Percentiles rank a stretch among this genome's conserved stretches.
Conservation (phyloP, 2,329 filamentous ascomycete genomes). For the Aureobasidium namibiae region DNA sequence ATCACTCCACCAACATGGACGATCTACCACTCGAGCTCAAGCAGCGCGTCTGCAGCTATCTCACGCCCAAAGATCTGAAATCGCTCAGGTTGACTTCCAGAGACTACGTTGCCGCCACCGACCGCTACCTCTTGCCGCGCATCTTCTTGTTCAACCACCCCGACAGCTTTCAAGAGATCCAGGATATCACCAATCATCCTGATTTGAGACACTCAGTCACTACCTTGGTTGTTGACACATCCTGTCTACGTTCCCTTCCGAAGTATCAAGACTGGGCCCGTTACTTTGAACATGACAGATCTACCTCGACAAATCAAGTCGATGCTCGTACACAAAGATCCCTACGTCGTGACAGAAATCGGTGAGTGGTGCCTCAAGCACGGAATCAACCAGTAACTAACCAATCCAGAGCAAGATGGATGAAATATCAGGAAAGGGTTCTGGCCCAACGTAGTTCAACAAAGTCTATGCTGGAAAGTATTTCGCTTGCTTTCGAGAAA, state of each 20-base stretch:
- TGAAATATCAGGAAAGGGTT: neutral
- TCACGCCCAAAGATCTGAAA: neutral
- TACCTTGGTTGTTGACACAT: neutral
- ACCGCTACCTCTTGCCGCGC: neutral
- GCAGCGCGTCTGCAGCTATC: neutral
- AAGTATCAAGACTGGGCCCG: neutral
- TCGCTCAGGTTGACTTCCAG: neutral
- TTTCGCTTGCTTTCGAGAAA: neutral
- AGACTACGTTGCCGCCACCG: neutral
- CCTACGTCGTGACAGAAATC: neutral
- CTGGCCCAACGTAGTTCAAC: neutral
- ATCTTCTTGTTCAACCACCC: neutral
- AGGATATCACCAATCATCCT: neutral
- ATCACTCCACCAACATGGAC: neutral
- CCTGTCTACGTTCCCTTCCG: neutral
- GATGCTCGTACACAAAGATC: neutral
- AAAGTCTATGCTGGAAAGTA: neutral
- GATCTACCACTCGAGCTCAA: neutral
- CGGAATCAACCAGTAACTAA: neutral
- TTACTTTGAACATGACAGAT: neutral
- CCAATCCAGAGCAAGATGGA: neutral
- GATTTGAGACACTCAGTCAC: neutral
- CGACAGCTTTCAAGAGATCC: neutral
- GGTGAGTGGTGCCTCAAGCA: neutral
- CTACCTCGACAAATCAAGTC: neutral